Base-by-base conservation (phyloP, 805 yeast species). In the Yamadazyma sp. region DNA sequence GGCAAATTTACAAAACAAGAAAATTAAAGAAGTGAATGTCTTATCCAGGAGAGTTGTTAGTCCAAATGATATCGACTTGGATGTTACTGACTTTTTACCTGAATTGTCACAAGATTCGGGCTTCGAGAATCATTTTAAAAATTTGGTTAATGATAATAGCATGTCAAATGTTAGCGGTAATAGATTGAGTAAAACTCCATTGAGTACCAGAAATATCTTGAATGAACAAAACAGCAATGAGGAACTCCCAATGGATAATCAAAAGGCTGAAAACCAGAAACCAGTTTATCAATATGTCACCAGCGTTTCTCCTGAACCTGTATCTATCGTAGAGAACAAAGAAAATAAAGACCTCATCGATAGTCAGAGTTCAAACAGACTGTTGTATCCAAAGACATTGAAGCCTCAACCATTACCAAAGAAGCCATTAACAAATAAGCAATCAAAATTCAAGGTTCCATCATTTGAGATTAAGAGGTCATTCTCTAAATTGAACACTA, bases 51-150 rank as follows among this genome's bases (percentile, higher is more conserved):
- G 61, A 38, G 58, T 66, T 4, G 71, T 69, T 11, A 66, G 68
- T 44, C 67, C 75, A 18, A 63, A 63, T 14, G 49, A 54, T 40
- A 69, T 65, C 32, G 74, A 69, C 28, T 45, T 70, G 19, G 51
- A 70, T 20, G 62, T 62, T 1, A 64, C 67, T 15, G 57, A 62
- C 37, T 57, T 65, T 26, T 56, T 74, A 32, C 78, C 78, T 4
- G 74, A 74, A 40, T 32, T 71, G 18, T 64, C 75, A 1, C 62
- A 60, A 23, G 73, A 70, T 28, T 71, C 78, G 2, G 77, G 73
- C 11, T 67, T 73, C 49, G 76, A 62, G 31, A 53, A 55, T 30
- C 71, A 70, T 29, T 70, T 73, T 48, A 53, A 54, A 19, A 55
- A 55, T 17, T 31, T 43, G 27, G 38, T 43, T 8, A 35, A 38